Base-by-base conservation (phyloP, 1,139 yeast genomes). In the Scheffersomyces stambukii region DNA sequence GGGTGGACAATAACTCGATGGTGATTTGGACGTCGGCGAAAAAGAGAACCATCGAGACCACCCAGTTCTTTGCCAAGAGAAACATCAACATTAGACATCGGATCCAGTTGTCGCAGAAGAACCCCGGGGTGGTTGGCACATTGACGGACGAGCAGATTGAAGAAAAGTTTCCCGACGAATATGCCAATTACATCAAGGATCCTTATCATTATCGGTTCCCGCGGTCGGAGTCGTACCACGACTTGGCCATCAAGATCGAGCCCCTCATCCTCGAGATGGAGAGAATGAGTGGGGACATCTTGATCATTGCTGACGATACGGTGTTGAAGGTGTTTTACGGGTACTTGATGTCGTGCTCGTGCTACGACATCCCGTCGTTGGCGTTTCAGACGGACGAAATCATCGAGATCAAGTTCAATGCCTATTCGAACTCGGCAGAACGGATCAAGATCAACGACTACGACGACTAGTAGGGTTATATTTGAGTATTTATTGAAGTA, bases 21-120 rank as follows among this genome's bases (percentile, higher is more conserved):
- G 76, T 76, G 5, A 88, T 91, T 9, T 91, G 97, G 96, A 85
- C 96, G 1, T 89, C 96, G 1, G 88, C 93, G 5, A 75, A 95
- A 36, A 69, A 75, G 43, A 73, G 96, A 47, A 88, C 96, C 0
- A 68, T 81, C 10, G 86, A 88, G 45, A 77, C 95, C 2, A 88
- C 93, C 0, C 68, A 70, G 31, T 75, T 69, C 36, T 83, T 89
- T 52, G 64, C 73, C 23, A 69, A 73, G 7, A 67, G 63, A 29
- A 80, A 75, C 16, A 71, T 84, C 35, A 68, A 69, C 5, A 78
- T 80, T 10, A 65, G 80, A 33, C 88, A 83, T 50, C 69, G 96
- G 40, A 77, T 89, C 22, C 94, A 86, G 51, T 63, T 91, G 44
- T 81, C 88, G 21, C 96, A 86, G 52, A 64, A 85, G 48, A 86